phyloP scores from a whole-genome alignment of 345 rosid genomes.

The Pistacia vera region DNA sequence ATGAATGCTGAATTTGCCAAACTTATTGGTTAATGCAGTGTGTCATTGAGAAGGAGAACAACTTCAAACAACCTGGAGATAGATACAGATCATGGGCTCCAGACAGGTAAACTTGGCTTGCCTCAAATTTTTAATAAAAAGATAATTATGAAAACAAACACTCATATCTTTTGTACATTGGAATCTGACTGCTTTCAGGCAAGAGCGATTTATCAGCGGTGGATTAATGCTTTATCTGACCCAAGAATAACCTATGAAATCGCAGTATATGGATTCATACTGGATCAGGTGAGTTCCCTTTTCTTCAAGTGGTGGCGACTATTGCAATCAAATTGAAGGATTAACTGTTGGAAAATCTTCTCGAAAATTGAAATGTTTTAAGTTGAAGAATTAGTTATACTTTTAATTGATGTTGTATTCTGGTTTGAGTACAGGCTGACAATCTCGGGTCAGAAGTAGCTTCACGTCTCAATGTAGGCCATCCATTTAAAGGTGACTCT shows the following conservation, averaged over 20 bases:
- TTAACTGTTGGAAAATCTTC: not conserved
- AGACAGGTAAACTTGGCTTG: constrained; percentile 60
- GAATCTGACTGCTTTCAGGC: constrained; percentile 46
- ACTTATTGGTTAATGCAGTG: constrained; percentile 41
- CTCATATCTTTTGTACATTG: not conserved
- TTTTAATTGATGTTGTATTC: not conserved
- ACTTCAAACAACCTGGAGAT: constrained; percentile 93
- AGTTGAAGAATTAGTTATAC: not conserved
- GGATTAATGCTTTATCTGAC: constrained; percentile 74
- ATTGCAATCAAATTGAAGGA: not conserved
- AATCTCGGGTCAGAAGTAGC: constrained; percentile 87
- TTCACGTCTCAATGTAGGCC: constrained; percentile 69
- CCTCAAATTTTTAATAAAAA: not conserved
- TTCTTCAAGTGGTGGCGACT: not conserved
- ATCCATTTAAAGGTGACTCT: constrained; percentile 48
- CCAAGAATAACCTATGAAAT: constrained; percentile 87
- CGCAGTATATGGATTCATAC: constrained; percentile 83
- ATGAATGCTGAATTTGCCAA: not conserved
- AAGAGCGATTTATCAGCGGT: constrained; percentile 75
- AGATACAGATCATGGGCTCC: constrained; percentile 81
- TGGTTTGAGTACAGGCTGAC: constrained; percentile 54
- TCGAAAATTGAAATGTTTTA: not conserved
- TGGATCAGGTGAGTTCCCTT: constrained; percentile 62
- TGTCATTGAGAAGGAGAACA: constrained; percentile 80
- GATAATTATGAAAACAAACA: not conserved